These are phyloP conservation scores for Articulospora tetracladia DNA, from an alignment of 495 filamentous ascomycete genomes.

Conservation along the genomic window DNA sequence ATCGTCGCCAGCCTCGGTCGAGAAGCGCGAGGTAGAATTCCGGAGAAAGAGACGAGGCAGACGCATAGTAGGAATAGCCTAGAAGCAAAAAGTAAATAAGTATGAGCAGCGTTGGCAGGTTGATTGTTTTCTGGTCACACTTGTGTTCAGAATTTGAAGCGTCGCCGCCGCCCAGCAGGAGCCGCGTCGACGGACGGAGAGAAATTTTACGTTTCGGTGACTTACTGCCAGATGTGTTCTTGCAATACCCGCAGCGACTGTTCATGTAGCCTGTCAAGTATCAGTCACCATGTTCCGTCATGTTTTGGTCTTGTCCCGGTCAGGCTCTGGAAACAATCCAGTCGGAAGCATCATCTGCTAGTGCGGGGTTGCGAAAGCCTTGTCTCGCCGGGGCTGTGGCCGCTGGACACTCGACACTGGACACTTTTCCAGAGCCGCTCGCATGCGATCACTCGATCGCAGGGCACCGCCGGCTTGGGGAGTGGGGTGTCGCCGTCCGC, in stretches of 20 bases:
- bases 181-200: neutral
- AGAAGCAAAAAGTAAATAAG: conserved; percentile 21
- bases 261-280: conserved; percentile 21
- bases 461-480: no score
- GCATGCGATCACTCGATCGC: neutral
- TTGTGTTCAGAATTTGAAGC: neutral
- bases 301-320: neutral
- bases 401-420: neutral
- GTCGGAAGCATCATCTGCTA: conserved; percentile 4
- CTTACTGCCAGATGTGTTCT: conserved; percentile 21
- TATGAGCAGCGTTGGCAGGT: neutral
- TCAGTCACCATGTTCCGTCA: conserved; percentile 14
- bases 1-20: conserved; percentile 89
- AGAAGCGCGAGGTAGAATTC: conserved; percentile 77
- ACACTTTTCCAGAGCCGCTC: neutral
- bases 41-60: conserved; percentile 61
- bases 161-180: neutral
- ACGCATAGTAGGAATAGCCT: conserved; percentile 85
- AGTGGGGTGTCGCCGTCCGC: no score
- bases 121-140: conserved; percentile 2
- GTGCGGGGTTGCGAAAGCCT: conserved; percentile 7
- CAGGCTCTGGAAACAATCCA: conserved; percentile 1
- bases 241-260: conserved; percentile 24
- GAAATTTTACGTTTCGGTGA: conserved; percentile 21
- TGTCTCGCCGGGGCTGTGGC: neutral